Base-by-base conservation (phyloP, 495 filamentous ascomycete species). In the Penicillium parvum region DNA sequence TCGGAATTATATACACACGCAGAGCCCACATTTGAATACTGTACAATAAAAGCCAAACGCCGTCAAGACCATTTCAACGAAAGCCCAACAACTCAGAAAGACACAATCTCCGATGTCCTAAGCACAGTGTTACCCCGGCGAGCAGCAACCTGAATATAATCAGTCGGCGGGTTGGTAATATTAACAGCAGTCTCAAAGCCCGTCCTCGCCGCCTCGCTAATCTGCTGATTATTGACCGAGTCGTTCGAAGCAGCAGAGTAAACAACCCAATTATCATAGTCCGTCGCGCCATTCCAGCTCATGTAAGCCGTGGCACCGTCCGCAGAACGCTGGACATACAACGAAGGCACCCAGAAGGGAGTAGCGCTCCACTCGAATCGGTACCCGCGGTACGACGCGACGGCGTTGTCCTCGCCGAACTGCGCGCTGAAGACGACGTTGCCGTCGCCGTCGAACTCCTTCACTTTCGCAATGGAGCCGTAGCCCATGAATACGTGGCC, bases 381-480 rank as follows among this genome's bases (percentile, higher is more conserved):
- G 45, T 58, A 71, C 12, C 58, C 65, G 22, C 68, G 65, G 47
- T 72, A 72, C 5, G 66, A 69, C 6, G 63, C 65, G 17, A 68
- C 62, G 7, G 49, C 38, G 32, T 69, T 66, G 10, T 66, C 52
- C 0, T 60, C 55, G 30, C 65, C 68, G 32, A 68, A 72, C 12
- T 60, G 47, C 5, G 61, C 65, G 19, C 61, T 66, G 35, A 62
- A 56, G 12, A 65, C 57, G 26, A 56, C 55, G 17, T 63, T 58
- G 37, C 54, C 52, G 14, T 57, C 42, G 20, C 41, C 57, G 32
- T 64, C 60, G 39, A 61, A 74, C 42, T 79, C 77, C 11, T 75
- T 74, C 15, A 79, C 43, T 3, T 69, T 64, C 16, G 74, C 53
- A 34, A 71, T 70, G 21, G 66, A 65, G 0, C 76, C 77, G 52